Conservation (phyloP, 1,284 basidiomycete genomes). For the Schizopora paradoxa region DNA sequence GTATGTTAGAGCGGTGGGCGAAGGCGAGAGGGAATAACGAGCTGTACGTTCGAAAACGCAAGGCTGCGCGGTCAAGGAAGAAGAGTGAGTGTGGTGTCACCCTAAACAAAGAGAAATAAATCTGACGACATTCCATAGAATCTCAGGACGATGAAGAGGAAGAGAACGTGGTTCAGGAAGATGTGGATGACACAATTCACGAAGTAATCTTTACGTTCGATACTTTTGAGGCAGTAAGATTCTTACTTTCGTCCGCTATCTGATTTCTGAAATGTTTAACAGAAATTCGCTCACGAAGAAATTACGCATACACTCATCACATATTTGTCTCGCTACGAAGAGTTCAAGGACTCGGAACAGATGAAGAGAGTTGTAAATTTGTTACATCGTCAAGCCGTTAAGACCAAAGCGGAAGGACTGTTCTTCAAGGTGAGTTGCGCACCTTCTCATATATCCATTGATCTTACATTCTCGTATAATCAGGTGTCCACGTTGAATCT, state of each 20-base stretch:
- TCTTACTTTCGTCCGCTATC: conserved; percentile 12
- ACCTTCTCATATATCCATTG: conserved; percentile 11
- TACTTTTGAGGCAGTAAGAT: conserved; percentile 75
- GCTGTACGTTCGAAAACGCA: conserved; percentile 76
- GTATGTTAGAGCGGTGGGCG: conserved; percentile 84
- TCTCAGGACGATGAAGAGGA: conserved; percentile 40
- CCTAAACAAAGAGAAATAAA: not conserved
- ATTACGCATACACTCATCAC: conserved; percentile 77
- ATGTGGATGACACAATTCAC: conserved; percentile 57
- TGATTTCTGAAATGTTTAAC: conserved; percentile 7
- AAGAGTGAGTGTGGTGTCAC: conserved; percentile 35
- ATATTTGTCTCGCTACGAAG: conserved; percentile 77
- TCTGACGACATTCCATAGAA: not conserved
- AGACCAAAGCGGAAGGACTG: conserved; percentile 83
- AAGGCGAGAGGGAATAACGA: conserved; percentile 51
- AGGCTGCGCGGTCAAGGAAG: conserved; percentile 47
- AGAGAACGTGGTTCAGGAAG: conserved; percentile 54
- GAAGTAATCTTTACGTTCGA: conserved; percentile 90
- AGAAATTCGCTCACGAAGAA: conserved; percentile 83
- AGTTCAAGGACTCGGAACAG: conserved; percentile 73
- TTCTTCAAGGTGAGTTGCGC: conserved; percentile 76
- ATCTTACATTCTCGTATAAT: not conserved
- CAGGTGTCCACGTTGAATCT: conserved; percentile 83
- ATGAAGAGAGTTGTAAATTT: conserved; percentile 84
- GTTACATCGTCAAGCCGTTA: conserved; percentile 85